Evolutionary conservation across 805 yeast genomes (phyloP).

Genomic region (Wickerhamomyces alni): DNA sequence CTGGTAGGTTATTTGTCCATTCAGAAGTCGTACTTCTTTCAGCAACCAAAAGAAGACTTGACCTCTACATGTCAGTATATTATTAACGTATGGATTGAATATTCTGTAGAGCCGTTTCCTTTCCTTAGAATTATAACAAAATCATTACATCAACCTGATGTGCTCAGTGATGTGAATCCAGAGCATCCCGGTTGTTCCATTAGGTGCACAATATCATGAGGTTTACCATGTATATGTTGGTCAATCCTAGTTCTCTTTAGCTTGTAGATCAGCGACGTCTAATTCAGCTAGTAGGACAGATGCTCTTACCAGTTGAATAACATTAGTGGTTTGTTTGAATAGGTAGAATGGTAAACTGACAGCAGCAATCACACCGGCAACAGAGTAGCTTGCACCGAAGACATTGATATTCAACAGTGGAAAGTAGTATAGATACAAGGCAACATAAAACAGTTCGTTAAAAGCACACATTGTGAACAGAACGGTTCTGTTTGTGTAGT

Average conservation of each 20-base stretch:
- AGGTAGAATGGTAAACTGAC: constrained; percentile 80
- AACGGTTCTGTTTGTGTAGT: constrained; percentile 81
- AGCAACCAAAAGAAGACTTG: no score
- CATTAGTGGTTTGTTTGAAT: constrained; percentile 86
- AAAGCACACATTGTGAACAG: constrained; percentile 87
- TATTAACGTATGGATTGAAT: no score
- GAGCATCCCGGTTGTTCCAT: no score
- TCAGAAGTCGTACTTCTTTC: no score
- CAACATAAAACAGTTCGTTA: constrained; percentile 90
- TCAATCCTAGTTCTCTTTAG: constrained; percentile 12
- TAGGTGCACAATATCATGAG: no score
- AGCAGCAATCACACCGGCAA: constrained; percentile 53
- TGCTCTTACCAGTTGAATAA: constrained; percentile 84
- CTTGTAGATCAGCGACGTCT: constrained; percentile 43
- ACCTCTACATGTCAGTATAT: no score
- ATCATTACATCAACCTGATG: no score
- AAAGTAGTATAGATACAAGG: constrained; percentile 74
- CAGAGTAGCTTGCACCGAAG: constrained; percentile 37
- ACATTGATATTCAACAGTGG: constrained; percentile 23
- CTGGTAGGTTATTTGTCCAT: no score
- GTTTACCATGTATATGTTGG: no score
- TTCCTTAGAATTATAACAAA: no score
- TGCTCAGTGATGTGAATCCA: no score
- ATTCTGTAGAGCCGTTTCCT: no score
- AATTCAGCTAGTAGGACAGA: constrained; percentile 70